Evolutionary conservation across 2,329 filamentous ascomycete species (phyloP).

Genomic region (Aureobasidium melanogenum): DNA sequence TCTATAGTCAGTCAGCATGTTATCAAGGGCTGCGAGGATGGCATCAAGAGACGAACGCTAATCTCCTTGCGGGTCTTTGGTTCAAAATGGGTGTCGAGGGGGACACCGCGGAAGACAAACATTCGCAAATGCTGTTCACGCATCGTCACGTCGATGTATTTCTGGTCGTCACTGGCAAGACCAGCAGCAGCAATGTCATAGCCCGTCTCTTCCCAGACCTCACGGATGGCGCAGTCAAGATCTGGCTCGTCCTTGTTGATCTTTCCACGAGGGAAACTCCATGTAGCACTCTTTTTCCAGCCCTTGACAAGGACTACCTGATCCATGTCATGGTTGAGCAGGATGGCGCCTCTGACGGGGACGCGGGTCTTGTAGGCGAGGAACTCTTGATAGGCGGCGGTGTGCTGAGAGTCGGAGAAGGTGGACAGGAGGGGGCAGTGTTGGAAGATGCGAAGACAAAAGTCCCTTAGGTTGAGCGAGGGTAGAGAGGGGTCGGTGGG

Average conservation of each 20-base stretch:
- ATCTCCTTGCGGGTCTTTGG: constrained; percentile 94
- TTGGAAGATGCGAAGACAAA: constrained; percentile 84
- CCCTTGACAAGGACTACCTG: constrained; percentile 88
- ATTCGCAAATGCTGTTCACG: constrained; percentile 86
- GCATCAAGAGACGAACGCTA: constrained; percentile 39
- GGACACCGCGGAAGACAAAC: constrained; percentile 84
- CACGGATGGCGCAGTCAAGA: constrained; percentile 83
- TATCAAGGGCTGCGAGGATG: background rate
- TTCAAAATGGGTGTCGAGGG: constrained; percentile 79
- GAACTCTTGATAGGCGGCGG: constrained; percentile 82
- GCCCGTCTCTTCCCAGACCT: constrained; percentile 94
- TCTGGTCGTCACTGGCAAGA: constrained; percentile 59
- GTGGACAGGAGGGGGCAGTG: constrained; percentile 82
- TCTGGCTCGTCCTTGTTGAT: constrained; percentile 97
- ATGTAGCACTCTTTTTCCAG: constrained; percentile 93
- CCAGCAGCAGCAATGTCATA: constrained; percentile 71
- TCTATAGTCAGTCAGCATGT: constrained; percentile 30
- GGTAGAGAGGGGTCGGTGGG: constrained; percentile 78
- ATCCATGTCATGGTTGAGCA: constrained; percentile 92
- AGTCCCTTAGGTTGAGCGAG: constrained; percentile 73
- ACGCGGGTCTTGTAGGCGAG: constrained; percentile 90
- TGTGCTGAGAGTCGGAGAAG: constrained; percentile 69
- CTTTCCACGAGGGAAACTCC: constrained; percentile 95
- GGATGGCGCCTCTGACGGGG: constrained; percentile 85
- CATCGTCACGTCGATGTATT: constrained; percentile 80